Evolutionary conservation across 352 stramenopile species (phyloP).

Genomic region (Globisporangium barbulae): DNA sequence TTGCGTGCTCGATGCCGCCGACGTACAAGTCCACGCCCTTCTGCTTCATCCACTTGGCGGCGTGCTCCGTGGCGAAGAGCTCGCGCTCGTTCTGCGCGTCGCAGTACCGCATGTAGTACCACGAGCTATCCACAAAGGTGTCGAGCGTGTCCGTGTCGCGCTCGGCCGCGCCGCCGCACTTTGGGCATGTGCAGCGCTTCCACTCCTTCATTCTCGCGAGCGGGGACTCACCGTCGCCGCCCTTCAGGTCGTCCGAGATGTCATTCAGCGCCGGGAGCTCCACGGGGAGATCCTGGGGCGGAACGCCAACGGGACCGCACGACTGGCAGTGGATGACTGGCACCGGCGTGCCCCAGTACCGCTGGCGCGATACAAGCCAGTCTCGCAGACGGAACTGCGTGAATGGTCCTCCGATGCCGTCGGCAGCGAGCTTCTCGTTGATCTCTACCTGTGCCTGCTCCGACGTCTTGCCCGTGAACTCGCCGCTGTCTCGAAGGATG

Average conservation of each 20-base stretch:
- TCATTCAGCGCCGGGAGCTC: constrained; percentile 90
- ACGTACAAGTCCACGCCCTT: constrained; percentile 97
- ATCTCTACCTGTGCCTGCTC: constrained; percentile 84
- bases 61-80: constrained; percentile 86
- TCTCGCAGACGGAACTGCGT: constrained; percentile 96
- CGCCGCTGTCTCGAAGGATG: constrained; percentile 86
- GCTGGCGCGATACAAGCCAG: constrained; percentile 98
- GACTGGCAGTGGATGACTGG: constrained; percentile 96
- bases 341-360: constrained; percentile 99
- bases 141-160: constrained; percentile 91
- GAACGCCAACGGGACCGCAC: constrained; percentile 85
- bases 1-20: constrained; percentile 98
- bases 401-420: constrained; percentile 42
- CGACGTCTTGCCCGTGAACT: constrained; percentile 92
- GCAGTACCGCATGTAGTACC: constrained; percentile 99
- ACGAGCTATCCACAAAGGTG: constrained; percentile 96
- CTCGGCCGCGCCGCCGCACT: constrained; percentile 68
- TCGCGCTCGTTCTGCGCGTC: constrained; percentile 90
- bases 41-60: constrained; percentile 93
- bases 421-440: constrained; percentile 64
- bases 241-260: constrained; percentile 90
- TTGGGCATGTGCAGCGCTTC: constrained; percentile 70
- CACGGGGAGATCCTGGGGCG: constrained; percentile 93
- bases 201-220: constrained; percentile 72
- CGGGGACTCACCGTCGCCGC: constrained; percentile 92